These are phyloP conservation scores for Aspergillus funiculosus DNA, from an alignment of 495 filamentous ascomycete genomes.

Conservation along the genomic window DNA sequence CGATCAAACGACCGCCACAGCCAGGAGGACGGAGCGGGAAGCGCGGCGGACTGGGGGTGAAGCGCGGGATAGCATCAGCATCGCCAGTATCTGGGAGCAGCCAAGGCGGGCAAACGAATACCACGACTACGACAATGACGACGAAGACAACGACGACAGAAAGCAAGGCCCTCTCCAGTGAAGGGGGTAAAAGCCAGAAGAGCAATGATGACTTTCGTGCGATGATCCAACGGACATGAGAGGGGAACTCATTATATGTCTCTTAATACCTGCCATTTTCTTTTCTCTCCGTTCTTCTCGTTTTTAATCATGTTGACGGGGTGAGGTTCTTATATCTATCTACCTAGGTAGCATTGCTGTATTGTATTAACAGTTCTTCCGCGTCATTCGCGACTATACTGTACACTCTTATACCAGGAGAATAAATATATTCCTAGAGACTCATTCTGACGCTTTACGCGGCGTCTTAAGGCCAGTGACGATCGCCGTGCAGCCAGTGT, in stretches of 20 bases:
- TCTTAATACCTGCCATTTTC: neutral
- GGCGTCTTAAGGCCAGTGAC: no score
- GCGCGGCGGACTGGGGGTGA: constrained; percentile 50
- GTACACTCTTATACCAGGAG: no score
- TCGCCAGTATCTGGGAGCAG: no score
- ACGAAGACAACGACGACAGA: constrained; percentile 19
- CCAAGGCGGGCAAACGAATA: constrained; percentile 28
- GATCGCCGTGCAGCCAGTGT: no score
- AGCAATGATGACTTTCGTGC: constrained; percentile 86
- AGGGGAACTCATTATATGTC: constrained; percentile 22
- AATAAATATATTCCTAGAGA: no score
- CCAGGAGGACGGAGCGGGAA: constrained; percentile 44
- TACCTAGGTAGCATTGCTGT: no score
- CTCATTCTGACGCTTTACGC: no score
- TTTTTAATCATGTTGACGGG: neutral
- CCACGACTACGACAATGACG: constrained; percentile 26
- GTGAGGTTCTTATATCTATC: no score
- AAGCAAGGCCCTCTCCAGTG: constrained; percentile 13
- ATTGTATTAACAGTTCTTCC: no score
- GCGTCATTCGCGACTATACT: no score
- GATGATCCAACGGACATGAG: constrained; percentile 55
- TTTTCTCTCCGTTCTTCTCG: constrained; percentile 2
- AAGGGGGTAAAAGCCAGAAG: constrained; percentile 46
- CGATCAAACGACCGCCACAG: constrained; percentile 54
- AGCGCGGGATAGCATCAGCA: constrained; percentile 41